These are phyloP conservation scores for Acanthochlamys bracteata DNA, from an alignment of 106 monocot genomes.

Conservation along the genomic window DNA sequence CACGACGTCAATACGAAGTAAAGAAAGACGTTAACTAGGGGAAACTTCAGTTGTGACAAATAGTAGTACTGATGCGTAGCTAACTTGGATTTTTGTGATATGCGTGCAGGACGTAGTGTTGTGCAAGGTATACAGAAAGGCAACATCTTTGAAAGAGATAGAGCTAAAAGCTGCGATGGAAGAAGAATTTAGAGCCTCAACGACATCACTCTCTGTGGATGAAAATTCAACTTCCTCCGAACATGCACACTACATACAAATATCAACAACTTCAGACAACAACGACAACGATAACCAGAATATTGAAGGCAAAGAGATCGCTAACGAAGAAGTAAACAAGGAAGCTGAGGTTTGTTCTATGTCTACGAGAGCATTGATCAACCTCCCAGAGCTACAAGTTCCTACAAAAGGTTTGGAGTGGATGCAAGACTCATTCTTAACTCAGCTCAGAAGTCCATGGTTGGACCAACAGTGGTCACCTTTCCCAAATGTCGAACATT, in stretches of 20 bases:
- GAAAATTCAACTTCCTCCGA: conserved; percentile 26
- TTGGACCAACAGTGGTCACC: conserved; percentile 42
- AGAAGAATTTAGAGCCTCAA: conserved; percentile 16
- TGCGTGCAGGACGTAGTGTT: conserved; percentile 45
- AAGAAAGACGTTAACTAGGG: too few relatives aligned
- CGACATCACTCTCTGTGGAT: background rate
- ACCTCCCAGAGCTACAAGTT: conserved; percentile 38
- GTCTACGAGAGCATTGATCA: background rate
- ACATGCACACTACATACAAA: conserved; percentile 17
- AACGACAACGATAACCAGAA: background rate
- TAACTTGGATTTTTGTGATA: background rate
- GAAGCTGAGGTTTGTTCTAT: conserved; percentile 11
- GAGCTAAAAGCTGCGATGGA: conserved; percentile 49
- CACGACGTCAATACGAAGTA: too few relatives aligned
- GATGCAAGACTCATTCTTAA: conserved; percentile 52
- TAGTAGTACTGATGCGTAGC: background rate
- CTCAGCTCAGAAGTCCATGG: conserved; percentile 61
- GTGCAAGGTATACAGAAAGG: conserved; percentile 66
- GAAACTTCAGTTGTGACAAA: too few relatives aligned
- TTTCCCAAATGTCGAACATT: conserved; percentile 40
- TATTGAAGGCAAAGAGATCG: too few relatives aligned
- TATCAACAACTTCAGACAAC: background rate
- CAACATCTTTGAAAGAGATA: conserved; percentile 55
- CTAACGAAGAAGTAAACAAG: conserved; percentile 1
- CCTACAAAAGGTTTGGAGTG: conserved; percentile 36